phyloP scores from a whole-genome alignment of 768 basidiomycete genomes.

The Tephrocybe rancida region DNA sequence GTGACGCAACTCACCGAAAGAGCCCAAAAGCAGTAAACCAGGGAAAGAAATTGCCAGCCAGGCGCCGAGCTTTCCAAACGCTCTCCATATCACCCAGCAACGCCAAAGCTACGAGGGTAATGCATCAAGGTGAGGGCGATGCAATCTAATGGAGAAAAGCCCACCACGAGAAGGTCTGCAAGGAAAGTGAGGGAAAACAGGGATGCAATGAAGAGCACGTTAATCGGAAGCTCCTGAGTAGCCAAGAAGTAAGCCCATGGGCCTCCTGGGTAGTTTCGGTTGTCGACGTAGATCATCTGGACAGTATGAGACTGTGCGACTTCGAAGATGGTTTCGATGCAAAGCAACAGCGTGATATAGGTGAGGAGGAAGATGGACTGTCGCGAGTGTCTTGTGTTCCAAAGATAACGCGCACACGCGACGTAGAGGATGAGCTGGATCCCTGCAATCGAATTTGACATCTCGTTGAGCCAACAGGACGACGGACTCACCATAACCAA shows the following conservation, averaged over 20 bases:
- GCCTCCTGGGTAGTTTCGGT: conserved; percentile 34
- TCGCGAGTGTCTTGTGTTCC: conserved; percentile 27
- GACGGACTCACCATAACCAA: conserved; percentile 29
- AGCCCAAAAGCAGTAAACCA: conserved; percentile 34
- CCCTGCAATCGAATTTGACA: conserved; percentile 20
- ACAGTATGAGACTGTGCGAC: conserved; percentile 36
- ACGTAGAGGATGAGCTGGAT: conserved; percentile 32
- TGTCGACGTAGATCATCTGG: conserved; percentile 37
- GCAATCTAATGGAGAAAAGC: conserved; percentile 12
- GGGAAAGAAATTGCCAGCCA: conserved; percentile 38
- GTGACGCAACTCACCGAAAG: conserved; percentile 36
- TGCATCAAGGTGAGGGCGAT: not conserved
- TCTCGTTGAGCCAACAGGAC: not conserved
- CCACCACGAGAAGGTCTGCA: conserved; percentile 43
- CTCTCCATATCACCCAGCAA: conserved; percentile 48
- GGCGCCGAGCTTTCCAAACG: conserved; percentile 31
- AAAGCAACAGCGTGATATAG: conserved; percentile 32
- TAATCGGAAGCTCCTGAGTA: conserved; percentile 35
- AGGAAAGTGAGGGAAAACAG: conserved; percentile 40
- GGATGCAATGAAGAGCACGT: conserved; percentile 38
- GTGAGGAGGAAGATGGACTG: conserved; percentile 29
- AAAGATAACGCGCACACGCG: conserved; percentile 32
- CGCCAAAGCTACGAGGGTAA: conserved; percentile 39
- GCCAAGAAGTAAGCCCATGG: conserved; percentile 40
- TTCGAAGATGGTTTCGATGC: conserved; percentile 34